Base-by-base conservation (phyloP, 2,329 filamentous ascomycete genomes). In the Aschersonia sp. region DNA sequence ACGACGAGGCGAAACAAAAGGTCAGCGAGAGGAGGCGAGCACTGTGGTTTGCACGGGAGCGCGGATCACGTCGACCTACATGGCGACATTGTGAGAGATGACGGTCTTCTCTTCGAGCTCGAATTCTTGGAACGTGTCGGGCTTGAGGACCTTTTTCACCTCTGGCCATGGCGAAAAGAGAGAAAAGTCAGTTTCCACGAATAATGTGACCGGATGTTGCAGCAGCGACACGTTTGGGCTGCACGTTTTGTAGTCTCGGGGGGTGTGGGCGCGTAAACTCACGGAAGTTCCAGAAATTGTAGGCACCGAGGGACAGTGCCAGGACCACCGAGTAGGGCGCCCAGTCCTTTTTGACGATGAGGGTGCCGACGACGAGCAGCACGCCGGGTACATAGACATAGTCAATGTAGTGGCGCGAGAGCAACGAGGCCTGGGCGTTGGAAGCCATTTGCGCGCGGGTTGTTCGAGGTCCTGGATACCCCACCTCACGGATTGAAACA, bases 11-110 rank as follows among this genome's bases (percentile, higher is more conserved):
- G 10, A 29, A 29, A 45, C 7, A 40, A 14, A 40, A 14, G 5
- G 5, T 22, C 32, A 9, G 39, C 35, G 8, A 22, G 10, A 7
- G n/a, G 10, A 32, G 4, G 11, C n/a, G 30, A 46, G 45, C 22
- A 32, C 10, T 11, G 39, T 29, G 14, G 41, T 30, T 37, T 22
- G 12, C 8, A 12, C 35, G 8, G 12, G 35, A 37, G 35, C 35
- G 8, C 8, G 8, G 35, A 8, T 37, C 8, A 8, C 35, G 12
- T 37, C 35, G 35, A 37, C 77, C 61, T 69, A 88, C 84, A 98
- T 95, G 66, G 90, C 89, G 51, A 94, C 90, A 74, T 98, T 98
- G 79, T 97, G 92, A 32, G 90, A 95, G 60, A 97, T 83, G 55
- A 94, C 77, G 11, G 83, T 97, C 79, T 95, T 97, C 68, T 97